Conservation (phyloP, 1,284 basidiomycete species). For the Heterobasidion occidentale region DNA sequence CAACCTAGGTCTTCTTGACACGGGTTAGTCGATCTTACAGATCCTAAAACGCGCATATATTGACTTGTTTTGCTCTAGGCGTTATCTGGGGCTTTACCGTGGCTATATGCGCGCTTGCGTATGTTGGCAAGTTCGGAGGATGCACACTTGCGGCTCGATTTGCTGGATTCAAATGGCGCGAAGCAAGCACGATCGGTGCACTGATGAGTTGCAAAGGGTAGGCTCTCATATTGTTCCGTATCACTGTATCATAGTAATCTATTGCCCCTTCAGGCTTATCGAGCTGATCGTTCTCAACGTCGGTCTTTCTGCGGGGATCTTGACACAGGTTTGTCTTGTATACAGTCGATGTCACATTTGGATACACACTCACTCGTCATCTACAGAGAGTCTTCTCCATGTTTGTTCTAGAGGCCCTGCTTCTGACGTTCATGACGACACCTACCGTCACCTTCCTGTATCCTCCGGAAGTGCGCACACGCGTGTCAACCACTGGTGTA, state of each 20-base stretch:
- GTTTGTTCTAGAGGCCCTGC: constrained; percentile 86
- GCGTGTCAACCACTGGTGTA: constrained; percentile 34
- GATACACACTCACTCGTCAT: no score
- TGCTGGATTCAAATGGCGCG: constrained; percentile 49
- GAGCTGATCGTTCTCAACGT: constrained; percentile 70
- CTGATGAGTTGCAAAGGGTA: constrained; percentile 72
- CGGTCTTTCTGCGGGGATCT: constrained; percentile 60
- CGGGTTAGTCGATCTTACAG: constrained; percentile 15
- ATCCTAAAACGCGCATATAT: no score
- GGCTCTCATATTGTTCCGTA: constrained; percentile 7
- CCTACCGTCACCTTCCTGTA: constrained; percentile 77
- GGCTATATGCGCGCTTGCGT: constrained; percentile 41
- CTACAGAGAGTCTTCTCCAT: constrained; percentile 66
- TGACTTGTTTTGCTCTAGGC: constrained; percentile 20
- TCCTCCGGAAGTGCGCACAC: constrained; percentile 54
- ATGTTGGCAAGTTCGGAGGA: constrained; percentile 51
- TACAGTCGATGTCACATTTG: background rate
- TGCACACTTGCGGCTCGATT: constrained; percentile 45
- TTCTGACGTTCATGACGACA: constrained; percentile 86
- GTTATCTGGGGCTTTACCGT: constrained; percentile 60
- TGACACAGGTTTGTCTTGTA: constrained; percentile 41
- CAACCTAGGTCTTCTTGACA: constrained; percentile 53
- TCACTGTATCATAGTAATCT: background rate
- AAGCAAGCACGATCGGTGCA: constrained; percentile 58
- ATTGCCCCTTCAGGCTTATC: constrained; percentile 24